phyloP scores from a whole-genome alignment of 1,139 yeast genomes.

The Lodderomyces pseudojiufengensis region DNA sequence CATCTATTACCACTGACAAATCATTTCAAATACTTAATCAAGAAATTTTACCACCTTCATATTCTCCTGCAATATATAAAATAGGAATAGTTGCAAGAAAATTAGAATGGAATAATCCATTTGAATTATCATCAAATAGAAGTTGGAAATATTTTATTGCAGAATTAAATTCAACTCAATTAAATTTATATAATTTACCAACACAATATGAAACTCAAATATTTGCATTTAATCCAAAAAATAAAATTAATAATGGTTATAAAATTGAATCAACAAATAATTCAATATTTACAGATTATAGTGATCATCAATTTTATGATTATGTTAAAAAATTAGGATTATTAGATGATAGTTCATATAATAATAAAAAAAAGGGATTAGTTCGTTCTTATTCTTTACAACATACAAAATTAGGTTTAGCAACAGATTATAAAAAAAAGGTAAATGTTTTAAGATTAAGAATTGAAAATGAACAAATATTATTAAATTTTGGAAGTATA shows the following conservation, averaged over 20 bases:
- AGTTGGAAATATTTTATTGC: conserved; percentile 62
- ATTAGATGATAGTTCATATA: conserved; percentile 13
- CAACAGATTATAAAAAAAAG: conserved; percentile 63
- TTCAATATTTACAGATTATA: conserved; percentile 29
- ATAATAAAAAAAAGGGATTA: conserved; percentile 20
- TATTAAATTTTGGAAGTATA: conserved; percentile 51
- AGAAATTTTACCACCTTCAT: conserved; percentile 38
- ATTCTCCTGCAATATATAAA: conserved; percentile 57
- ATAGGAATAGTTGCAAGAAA: conserved; percentile 53
- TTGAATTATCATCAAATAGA: conserved; percentile 55
- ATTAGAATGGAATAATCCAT: conserved; percentile 65
- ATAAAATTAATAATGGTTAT: no score
- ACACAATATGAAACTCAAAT: conserved; percentile 29
- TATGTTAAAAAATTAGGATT: conserved; percentile 29
- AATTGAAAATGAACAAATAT: conserved; percentile 64
- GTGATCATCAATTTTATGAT: conserved; percentile 38
- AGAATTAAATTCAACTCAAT: conserved; percentile 72
- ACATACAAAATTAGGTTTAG: conserved; percentile 65
- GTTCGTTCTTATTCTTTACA: conserved; percentile 63
- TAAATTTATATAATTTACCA: conserved; percentile 55
- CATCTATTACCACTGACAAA: neutral
- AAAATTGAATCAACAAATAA: conserved; percentile 9
- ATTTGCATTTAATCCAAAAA: conserved; percentile 18
- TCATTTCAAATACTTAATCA: neutral
- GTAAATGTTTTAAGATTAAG: conserved; percentile 58